Evolutionary conservation across 1,284 basidiomycete genomes (phyloP).

Genomic region (Irpex sp.): DNA sequence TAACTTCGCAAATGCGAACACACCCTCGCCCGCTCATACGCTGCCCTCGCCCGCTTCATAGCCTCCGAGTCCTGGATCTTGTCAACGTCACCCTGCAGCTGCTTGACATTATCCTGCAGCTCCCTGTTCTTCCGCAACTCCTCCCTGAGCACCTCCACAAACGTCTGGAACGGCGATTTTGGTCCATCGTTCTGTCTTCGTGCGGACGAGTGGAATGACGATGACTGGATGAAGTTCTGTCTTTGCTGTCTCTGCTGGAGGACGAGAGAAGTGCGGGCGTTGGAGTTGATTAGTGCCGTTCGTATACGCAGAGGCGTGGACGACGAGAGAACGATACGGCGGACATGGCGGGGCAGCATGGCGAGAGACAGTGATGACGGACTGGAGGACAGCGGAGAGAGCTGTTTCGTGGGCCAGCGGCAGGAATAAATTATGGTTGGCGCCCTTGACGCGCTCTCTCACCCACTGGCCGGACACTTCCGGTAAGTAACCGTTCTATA

Average conservation of each 20-base stretch:
- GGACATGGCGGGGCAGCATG: conserved; percentile 30
- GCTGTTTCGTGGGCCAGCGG: not conserved
- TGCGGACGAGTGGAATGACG: conserved; percentile 68
- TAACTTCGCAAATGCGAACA: conserved; percentile 43
- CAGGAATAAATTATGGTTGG: not conserved
- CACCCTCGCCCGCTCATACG: conserved; percentile 93
- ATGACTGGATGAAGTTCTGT: conserved; percentile 8
- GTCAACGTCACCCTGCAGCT: conserved; percentile 95
- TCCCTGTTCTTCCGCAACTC: conserved; percentile 94
- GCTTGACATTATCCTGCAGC: conserved; percentile 94
- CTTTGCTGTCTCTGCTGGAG: conserved; percentile 11
- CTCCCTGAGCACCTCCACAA: conserved; percentile 90
- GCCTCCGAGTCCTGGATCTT: conserved; percentile 96
- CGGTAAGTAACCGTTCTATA: not conserved
- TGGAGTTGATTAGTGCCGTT: conserved; percentile 18
- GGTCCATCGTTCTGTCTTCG: conserved; percentile 60
- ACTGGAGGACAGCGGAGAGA: not conserved
- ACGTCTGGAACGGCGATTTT: conserved; percentile 93
- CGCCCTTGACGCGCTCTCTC: not conserved
- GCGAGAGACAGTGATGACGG: conserved; percentile 2
- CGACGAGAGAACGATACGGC: conserved; percentile 22
- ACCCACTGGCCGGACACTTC: not conserved
- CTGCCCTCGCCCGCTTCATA: conserved; percentile 88
- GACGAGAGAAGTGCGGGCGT: conserved; percentile 11
- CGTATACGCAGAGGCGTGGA: conserved; percentile 25